These are phyloP conservation scores for Penicillium verrucosum DNA, from an alignment of 2,329 filamentous ascomycete genomes.

Conservation along the genomic window DNA sequence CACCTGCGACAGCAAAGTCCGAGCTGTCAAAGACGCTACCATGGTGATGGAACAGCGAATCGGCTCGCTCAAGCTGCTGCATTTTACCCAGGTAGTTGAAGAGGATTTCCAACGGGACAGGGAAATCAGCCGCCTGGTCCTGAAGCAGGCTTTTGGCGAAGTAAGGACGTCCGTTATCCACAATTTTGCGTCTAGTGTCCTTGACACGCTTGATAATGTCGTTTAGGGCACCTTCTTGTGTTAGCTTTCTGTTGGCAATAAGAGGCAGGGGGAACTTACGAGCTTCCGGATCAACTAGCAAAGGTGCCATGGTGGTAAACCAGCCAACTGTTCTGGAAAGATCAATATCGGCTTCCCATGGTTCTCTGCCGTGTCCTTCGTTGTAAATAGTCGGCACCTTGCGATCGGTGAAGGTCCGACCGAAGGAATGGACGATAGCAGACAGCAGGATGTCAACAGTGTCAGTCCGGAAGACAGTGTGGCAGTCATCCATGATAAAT, in stretches of 20 bases:
- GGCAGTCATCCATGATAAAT: constrained; percentile 32
- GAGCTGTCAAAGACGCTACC: constrained; percentile 34
- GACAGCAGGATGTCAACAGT: constrained; percentile 39
- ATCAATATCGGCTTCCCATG: constrained; percentile 45
- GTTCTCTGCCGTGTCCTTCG: constrained; percentile 50
- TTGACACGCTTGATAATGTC: constrained; percentile 39
- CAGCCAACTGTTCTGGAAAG: constrained; percentile 50
- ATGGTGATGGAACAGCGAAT: constrained; percentile 43
- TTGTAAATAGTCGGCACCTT: constrained; percentile 46
- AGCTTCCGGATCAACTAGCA: constrained; percentile 32
- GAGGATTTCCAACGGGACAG: constrained; percentile 41
- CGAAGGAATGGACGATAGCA: constrained; percentile 45
- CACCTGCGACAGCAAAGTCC: constrained; percentile 37
- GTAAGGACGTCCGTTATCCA: constrained; percentile 33
- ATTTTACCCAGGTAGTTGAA: constrained; percentile 42
- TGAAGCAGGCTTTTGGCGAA: constrained; percentile 36
- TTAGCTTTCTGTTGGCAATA: constrained; percentile 9
- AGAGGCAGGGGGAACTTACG: constrained; percentile 16
- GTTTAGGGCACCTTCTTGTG: constrained; percentile 20
- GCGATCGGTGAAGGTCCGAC: constrained; percentile 43
- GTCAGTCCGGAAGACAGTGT: constrained; percentile 36
- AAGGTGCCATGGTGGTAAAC: constrained; percentile 50
- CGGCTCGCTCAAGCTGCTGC: constrained; percentile 46
- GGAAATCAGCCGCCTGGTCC: constrained; percentile 31
- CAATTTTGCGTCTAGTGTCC: constrained; percentile 36